Evolutionary conservation across 1,284 basidiomycete species (phyloP).

Genomic region (Cystobasidium slooffiae): DNA sequence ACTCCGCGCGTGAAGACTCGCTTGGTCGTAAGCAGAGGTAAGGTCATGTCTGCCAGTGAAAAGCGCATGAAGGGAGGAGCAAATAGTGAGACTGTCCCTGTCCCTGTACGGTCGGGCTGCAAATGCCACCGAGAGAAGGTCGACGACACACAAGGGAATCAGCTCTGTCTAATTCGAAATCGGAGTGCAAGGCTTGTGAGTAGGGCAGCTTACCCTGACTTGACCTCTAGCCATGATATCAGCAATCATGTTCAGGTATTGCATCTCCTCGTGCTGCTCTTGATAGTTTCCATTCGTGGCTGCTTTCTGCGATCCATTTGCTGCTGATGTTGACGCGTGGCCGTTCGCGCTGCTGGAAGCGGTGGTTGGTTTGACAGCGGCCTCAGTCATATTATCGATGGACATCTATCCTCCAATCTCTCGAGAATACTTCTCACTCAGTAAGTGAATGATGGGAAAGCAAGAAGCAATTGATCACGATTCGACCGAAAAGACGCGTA

Average conservation of each 20-base stretch:
- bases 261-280: constrained; percentile 68
- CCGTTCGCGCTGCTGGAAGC: constrained; percentile 5
- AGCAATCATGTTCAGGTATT: constrained; percentile 81
- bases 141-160: background rate
- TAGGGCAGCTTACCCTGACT: constrained; percentile 58
- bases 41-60: constrained; percentile 70
- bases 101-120: constrained; percentile 82
- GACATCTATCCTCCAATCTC: too few relatives aligned
- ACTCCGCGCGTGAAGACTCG: constrained; percentile 91
- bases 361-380: background rate
- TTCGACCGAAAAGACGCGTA: constrained; percentile 15
- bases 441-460: too few relatives aligned
- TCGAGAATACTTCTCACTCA: too few relatives aligned
- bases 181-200: background rate
- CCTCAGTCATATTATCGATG: constrained; percentile 2
- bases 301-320: constrained; percentile 2
- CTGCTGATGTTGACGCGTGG: constrained; percentile 1
- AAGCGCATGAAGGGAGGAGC: constrained; percentile 86
- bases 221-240: constrained; percentile 76
- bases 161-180: background rate
- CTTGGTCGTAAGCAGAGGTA: constrained; percentile 94
- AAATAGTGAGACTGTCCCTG: constrained; percentile 86
- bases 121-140: background rate
- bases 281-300: constrained; percentile 4
- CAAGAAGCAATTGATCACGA: background rate